Conservation (phyloP, 2,329 filamentous ascomycete species). For the Paecilomyces niveus region DNA sequence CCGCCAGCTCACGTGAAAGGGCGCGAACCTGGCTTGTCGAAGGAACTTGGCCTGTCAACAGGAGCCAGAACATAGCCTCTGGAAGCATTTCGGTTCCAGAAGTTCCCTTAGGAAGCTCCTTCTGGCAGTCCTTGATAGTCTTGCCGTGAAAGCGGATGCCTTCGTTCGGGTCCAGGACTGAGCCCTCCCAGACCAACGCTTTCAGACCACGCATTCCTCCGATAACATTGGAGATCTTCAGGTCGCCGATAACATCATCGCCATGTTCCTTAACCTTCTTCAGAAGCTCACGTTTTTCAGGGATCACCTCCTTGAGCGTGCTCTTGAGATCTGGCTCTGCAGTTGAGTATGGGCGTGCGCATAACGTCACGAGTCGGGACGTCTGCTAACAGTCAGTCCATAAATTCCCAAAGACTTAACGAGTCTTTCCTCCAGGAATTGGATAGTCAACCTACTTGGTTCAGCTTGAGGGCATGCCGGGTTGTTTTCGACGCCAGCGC, state of each 20-base stretch:
- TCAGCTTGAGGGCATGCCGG: slow-evolving; percentile 30
- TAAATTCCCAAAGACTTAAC: not conserved
- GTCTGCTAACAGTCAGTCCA: slow-evolving; percentile 1
- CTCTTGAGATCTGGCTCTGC: slow-evolving; percentile 86
- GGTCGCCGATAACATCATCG: slow-evolving; percentile 77
- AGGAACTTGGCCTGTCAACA: slow-evolving; percentile 88
- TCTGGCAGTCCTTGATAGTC: slow-evolving; percentile 97
- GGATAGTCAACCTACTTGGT: slow-evolving; percentile 21
- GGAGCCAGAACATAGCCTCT: slow-evolving; percentile 98
- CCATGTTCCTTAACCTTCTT: slow-evolving; percentile 87
- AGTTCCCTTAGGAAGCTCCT: slow-evolving; percentile 84
- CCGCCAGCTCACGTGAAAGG: slow-evolving; percentile 79
- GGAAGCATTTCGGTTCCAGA: slow-evolving; percentile 92
- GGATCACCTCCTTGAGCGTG: slow-evolving; percentile 75
- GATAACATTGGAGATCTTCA: slow-evolving; percentile 89
- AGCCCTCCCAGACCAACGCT: slow-evolving; percentile 98
- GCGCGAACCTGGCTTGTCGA: slow-evolving; percentile 71
- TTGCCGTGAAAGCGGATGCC: slow-evolving; percentile 97
- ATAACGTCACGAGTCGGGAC: slow-evolving; percentile 11
- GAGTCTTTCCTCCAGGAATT: not conserved
- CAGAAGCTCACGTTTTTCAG: slow-evolving; percentile 84
- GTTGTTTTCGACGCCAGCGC: slow-evolving; percentile 30
- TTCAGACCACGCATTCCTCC: slow-evolving; percentile 97
- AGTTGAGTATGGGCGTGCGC: slow-evolving; percentile 43
- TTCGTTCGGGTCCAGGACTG: slow-evolving; percentile 91